phyloP scores from a whole-genome alignment of 2,329 filamentous ascomycete species.

The Epicoccum nigrum region DNA sequence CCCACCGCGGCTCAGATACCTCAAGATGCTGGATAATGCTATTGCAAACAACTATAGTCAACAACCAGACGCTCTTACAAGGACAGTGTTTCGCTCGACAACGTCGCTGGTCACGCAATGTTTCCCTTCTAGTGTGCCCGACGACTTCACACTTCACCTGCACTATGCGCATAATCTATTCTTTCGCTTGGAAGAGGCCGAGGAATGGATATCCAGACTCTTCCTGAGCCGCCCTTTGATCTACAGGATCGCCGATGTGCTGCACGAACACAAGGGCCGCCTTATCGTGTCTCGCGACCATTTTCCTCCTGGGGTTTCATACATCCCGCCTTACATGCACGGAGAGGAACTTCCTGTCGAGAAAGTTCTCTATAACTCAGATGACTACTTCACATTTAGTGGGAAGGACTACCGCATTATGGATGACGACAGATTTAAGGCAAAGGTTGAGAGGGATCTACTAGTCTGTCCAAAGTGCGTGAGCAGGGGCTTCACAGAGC shows the following conservation, averaged over 20 bases:
- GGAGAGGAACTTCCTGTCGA: conserved; percentile 41
- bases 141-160: conserved; percentile 28
- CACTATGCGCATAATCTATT: conserved; percentile 26
- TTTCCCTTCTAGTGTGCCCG: conserved; percentile 16
- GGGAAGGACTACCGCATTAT: conserved; percentile 30
- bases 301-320: conserved; percentile 26
- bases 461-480: conserved; percentile 21
- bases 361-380: conserved; percentile 36
- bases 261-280: conserved; percentile 29
- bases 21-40: conserved; percentile 37
- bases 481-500: conserved; percentile 10
- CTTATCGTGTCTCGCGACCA: conserved; percentile 33
- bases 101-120: conserved; percentile 25
- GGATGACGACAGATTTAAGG: conserved; percentile 32
- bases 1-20: conserved; percentile 30
- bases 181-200: conserved; percentile 5
- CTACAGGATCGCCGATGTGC: conserved; percentile 33
- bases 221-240: conserved; percentile 33
- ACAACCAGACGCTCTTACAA: conserved; percentile 22
- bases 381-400: conserved; percentile 36
- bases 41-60: conserved; percentile 27
- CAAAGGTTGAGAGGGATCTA: conserved; percentile 21
- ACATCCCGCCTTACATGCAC: conserved; percentile 46
- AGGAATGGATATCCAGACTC: conserved; percentile 18
- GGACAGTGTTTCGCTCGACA: conserved; percentile 23